A percentile compares a stretch with the other conserved stretches of the same genome.
Conservation (phyloP, 23 red algal species). For the Chondrus crispus region DNA sequence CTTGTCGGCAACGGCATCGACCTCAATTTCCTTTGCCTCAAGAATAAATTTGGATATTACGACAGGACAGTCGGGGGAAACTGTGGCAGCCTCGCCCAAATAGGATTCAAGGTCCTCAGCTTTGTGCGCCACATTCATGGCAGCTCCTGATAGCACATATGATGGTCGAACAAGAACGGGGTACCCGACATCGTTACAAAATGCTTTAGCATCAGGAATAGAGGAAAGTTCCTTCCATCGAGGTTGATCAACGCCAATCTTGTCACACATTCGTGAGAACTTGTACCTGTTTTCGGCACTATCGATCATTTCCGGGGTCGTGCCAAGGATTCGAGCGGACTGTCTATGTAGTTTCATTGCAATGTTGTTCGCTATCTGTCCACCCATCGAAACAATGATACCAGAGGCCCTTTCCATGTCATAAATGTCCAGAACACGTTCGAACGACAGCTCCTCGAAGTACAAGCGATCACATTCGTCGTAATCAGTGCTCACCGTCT, state of each 20-base stretch:
- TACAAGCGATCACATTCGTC: constrained; percentile 96
- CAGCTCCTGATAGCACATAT: constrained; percentile 95
- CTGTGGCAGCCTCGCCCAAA: constrained; percentile 86
- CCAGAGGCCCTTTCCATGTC: constrained; percentile 75
- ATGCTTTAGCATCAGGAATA: constrained; percentile 87
- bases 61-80: constrained; percentile 90
- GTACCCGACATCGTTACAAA: constrained; percentile 94
- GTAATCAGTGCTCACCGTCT: constrained; percentile 98
- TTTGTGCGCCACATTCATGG: constrained; percentile 99
- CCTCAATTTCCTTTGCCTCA: constrained; percentile 98
- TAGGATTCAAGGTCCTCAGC: constrained; percentile 96
- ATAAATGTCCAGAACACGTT: constrained; percentile 95
- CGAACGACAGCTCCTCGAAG: constrained; percentile 99
- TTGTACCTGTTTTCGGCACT: constrained; percentile 98
- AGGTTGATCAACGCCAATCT: constrained; percentile 92
- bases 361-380: constrained; percentile 99
- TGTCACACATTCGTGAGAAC: constrained; percentile 94
- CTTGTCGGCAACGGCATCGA: constrained; percentile 93
- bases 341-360: constrained; percentile 95
- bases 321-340: constrained; percentile 85
- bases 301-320: constrained; percentile 99
- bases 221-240: constrained; percentile 96
- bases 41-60: constrained; percentile 99
- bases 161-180: constrained; percentile 91
- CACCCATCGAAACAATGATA: constrained; percentile 98